A percentile compares a stretch with the other conserved stretches of the same genome.
Conservation (phyloP, 192 early-diverging fungal species). For the Mortierella claussenii region DNA sequence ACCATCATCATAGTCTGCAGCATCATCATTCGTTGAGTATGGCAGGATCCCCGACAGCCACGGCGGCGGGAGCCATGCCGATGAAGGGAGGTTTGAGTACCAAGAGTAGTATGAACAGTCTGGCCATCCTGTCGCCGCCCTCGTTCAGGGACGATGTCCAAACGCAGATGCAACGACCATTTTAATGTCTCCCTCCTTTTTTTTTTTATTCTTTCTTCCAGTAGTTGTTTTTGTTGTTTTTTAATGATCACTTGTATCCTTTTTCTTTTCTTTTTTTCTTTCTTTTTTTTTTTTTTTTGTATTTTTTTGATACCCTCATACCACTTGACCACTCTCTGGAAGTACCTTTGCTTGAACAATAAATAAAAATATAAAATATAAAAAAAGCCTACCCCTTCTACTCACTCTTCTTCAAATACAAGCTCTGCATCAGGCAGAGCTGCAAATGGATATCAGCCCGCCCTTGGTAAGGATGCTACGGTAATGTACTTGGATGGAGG, state of each 20-base stretch:
- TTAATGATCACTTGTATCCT: not conserved
- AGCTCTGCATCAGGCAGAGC: no score
- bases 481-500: no score
- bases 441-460: no score
- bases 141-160: no score
- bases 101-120: slow-evolving; percentile 35
- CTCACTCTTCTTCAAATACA: no score
- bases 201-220: slow-evolving; percentile 1
- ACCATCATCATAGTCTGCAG: slow-evolving; percentile 34
- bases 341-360: no score
- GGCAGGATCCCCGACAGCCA: slow-evolving; percentile 14
- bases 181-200: not conserved
- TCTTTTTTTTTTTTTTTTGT: not conserved
- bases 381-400: no score
- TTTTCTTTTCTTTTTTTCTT: not conserved
- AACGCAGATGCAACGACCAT: not conserved
- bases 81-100: slow-evolving; percentile 25
- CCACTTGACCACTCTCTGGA: no score
- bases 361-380: no score
- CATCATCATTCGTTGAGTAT: slow-evolving; percentile 21
- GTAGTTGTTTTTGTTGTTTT: not conserved
- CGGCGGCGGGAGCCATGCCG: no score
- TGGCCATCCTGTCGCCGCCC: slow-evolving; percentile 11
- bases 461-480: no score
- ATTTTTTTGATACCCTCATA: not conserved